A percentile compares a stretch with the other conserved stretches of the same genome.
These are phyloP conservation scores for Carex pumila DNA, from an alignment of 176 grass and related monocot species.

Conservation along the genomic window DNA sequence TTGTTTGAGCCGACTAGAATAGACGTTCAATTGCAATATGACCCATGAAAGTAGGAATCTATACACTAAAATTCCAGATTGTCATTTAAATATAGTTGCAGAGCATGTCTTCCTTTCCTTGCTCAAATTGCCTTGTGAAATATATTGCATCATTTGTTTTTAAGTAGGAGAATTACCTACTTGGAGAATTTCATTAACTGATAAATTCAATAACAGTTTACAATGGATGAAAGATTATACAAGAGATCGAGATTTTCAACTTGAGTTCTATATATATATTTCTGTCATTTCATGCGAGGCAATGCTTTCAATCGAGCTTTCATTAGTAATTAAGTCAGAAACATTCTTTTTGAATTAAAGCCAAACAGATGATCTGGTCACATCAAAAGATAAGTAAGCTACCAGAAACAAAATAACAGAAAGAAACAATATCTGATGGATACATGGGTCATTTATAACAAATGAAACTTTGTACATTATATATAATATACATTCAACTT, in stretches of 20 bases:
- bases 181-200: too few relatives aligned
- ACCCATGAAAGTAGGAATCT: background rate
- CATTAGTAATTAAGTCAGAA: background rate
- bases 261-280: background rate
- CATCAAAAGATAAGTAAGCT: background rate
- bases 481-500: background rate
- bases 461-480: background rate
- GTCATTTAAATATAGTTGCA: background rate
- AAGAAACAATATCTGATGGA: background rate
- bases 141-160: background rate
- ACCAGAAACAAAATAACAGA: background rate
- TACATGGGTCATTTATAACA: background rate
- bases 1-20: background rate
- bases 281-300: background rate
- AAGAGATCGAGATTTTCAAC: too few relatives aligned
- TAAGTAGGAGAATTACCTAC: too few relatives aligned
- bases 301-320: background rate
- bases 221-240: too few relatives aligned
- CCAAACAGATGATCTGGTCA: background rate
- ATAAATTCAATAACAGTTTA: too few relatives aligned
- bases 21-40: background rate
- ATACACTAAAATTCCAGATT: background rate
- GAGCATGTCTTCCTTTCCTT: background rate
- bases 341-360: background rate
- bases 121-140: background rate